Percentiles rank a stretch among this genome's conserved stretches.
Conservation (phyloP, 768 basidiomycete genomes). For the Saitozyma podzolica region DNA sequence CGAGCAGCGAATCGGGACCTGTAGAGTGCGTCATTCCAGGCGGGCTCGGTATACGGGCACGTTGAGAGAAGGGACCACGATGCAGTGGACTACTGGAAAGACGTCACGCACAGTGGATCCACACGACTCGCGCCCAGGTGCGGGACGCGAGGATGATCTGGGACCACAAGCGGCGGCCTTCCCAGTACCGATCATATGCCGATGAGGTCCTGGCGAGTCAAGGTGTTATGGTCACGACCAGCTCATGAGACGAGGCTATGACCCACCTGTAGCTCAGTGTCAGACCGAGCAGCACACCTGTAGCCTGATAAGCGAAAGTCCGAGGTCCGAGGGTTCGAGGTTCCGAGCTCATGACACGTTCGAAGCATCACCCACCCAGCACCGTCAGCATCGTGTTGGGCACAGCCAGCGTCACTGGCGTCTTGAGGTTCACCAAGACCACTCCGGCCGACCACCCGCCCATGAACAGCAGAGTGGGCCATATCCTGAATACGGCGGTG, state of each 20-base stretch:
- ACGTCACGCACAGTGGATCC: slow-evolving; percentile 42
- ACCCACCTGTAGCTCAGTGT: slow-evolving; percentile 41
- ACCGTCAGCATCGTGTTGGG: slow-evolving; percentile 45
- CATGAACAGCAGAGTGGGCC: slow-evolving; percentile 40
- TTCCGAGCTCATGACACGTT: too few species aligned
- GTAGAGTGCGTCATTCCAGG: not conserved
- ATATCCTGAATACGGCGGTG: slow-evolving; percentile 36
- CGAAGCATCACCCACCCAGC: slow-evolving; percentile 19
- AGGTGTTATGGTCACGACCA: not conserved
- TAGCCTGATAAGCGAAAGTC: not conserved
- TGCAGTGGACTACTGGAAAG: too few species aligned
- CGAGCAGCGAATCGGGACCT: slow-evolving; percentile 34
- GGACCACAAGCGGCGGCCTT: slow-evolving; percentile 49
- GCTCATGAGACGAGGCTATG: not conserved
- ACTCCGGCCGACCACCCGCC: slow-evolving; percentile 37
- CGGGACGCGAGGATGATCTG: slow-evolving; percentile 44
- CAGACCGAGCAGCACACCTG: slow-evolving; percentile 47
- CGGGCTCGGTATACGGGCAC: too few species aligned
- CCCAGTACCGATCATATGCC: slow-evolving; percentile 44
- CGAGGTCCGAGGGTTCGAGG: not conserved
- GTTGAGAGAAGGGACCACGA: too few species aligned
- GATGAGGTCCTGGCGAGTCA: slow-evolving; percentile 32
- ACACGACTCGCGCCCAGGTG: slow-evolving; percentile 45
- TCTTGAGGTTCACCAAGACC: slow-evolving; percentile 33
- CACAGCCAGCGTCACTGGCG: slow-evolving; percentile 32